phyloP scores from a whole-genome alignment of 805 yeast species.

The Saccharomycopsis selenospora region DNA sequence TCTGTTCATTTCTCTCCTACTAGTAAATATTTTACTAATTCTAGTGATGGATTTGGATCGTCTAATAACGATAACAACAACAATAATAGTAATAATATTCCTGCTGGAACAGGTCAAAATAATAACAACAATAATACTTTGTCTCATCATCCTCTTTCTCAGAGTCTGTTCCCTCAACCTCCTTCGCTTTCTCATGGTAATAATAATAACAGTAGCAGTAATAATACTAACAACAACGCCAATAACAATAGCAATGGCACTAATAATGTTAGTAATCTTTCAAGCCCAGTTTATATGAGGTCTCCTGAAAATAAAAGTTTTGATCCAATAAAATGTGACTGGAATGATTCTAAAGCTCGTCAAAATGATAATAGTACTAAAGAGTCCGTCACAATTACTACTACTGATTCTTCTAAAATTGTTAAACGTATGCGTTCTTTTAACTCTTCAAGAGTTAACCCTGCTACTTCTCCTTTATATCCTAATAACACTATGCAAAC shows the following conservation, averaged over 20 bases:
- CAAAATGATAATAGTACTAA: neutral
- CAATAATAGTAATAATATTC: too few relatives aligned
- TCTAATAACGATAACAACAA: too few relatives aligned
- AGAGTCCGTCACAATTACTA: neutral
- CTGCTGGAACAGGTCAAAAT: too few relatives aligned
- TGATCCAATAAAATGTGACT: constrained; percentile 11
- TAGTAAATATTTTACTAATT: neutral
- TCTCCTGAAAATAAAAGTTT: constrained; percentile 3
- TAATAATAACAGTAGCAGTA: neutral
- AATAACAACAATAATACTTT: too few relatives aligned
- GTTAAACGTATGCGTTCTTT: neutral
- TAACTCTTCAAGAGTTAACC: neutral
- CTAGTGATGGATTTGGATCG: too few relatives aligned
- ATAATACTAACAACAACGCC: neutral
- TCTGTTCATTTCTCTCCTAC: constrained; percentile 9
- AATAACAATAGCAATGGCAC: constrained; percentile 1
- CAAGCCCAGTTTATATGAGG: constrained; percentile 1
- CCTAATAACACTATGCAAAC: neutral
- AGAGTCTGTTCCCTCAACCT: constrained; percentile 1
- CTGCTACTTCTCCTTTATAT: neutral
- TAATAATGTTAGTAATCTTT: neutral
- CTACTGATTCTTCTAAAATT: neutral
- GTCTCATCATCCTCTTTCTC: constrained; percentile 1
- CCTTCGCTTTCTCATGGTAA: neutral
- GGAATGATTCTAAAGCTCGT: constrained; percentile 2